These are phyloP conservation scores for Iberis pinnata DNA, from an alignment of 345 rosid genomes.

Conservation along the genomic window DNA sequence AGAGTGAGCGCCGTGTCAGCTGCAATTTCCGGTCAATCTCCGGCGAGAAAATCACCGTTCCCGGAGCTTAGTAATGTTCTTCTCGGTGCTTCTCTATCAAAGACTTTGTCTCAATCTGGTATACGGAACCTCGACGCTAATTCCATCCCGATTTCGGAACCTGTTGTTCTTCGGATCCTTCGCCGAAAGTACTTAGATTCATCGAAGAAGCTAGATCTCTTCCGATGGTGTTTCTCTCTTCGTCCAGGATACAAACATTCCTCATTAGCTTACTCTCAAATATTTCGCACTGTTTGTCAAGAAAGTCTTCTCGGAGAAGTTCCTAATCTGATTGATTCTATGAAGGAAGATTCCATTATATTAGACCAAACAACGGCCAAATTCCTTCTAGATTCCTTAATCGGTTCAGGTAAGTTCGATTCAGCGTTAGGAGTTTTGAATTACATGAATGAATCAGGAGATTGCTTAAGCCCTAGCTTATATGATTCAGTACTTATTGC, in stretches of 20 bases:
- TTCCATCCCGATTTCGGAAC: conserved; percentile 49
- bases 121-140: conserved; percentile 53
- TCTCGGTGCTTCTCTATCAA: conserved; percentile 52
- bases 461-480: conserved; percentile 35
- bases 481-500: conserved; percentile 68
- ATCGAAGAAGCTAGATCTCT: conserved; percentile 55
- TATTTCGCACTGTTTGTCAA: conserved; percentile 52
- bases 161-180: conserved; percentile 62
- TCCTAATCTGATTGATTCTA: conserved; percentile 43
- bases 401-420: conserved; percentile 54
- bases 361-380: conserved; percentile 53
- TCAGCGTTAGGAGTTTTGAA: conserved; percentile 62
- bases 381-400: conserved; percentile 47
- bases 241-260: conserved; percentile 56
- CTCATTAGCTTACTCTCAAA: conserved; percentile 52
- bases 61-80: conserved; percentile 46
- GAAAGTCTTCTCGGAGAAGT: conserved; percentile 55
- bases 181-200: conserved; percentile 46
- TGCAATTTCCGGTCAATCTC: conserved; percentile 16
- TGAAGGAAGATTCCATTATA: conserved; percentile 56
- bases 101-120: conserved; percentile 54
- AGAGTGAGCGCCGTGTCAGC: conserved; percentile 26
- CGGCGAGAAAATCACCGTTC: conserved; percentile 19
- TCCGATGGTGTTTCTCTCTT: conserved; percentile 43
- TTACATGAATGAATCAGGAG: conserved; percentile 62